A percentile compares a stretch with the other conserved stretches of the same genome.
These are phyloP conservation scores for Lizonia empirigonia DNA, from an alignment of 2,329 filamentous ascomycete genomes.

Conservation along the genomic window DNA sequence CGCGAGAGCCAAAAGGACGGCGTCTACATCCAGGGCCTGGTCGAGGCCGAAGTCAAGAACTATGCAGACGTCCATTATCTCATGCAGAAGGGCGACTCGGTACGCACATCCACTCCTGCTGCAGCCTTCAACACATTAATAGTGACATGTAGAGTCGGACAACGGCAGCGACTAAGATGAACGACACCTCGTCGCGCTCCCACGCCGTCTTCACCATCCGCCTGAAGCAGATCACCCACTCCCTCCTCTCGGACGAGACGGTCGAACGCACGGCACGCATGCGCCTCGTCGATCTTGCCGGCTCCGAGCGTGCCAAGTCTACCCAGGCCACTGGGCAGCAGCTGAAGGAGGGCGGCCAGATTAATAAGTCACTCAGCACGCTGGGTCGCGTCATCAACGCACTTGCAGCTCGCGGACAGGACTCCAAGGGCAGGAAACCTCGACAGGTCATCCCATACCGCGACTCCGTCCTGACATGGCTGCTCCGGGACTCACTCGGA, in stretches of 20 bases:
- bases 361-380: slow-evolving; percentile 98
- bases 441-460: slow-evolving; percentile 85
- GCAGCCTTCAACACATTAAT: slow-evolving; percentile 11
- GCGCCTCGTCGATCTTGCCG: slow-evolving; percentile 90
- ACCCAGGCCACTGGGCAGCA: slow-evolving; percentile 93
- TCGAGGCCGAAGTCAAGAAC: slow-evolving; percentile 87
- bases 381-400: slow-evolving; percentile 95
- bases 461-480: slow-evolving; percentile 82
- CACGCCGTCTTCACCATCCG: slow-evolving; percentile 98
- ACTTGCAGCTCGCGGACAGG: slow-evolving; percentile 69
- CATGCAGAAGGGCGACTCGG: slow-evolving; percentile 85
- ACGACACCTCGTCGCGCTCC: slow-evolving; percentile 94
- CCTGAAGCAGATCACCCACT: slow-evolving; percentile 97
- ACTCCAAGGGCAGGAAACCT: slow-evolving; percentile 47
- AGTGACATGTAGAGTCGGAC: slow-evolving; percentile 67
- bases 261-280: slow-evolving; percentile 94
- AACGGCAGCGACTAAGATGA: slow-evolving; percentile 96
- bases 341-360: slow-evolving; percentile 92
- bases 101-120: slow-evolving; percentile 17
- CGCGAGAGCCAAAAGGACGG: slow-evolving; percentile 93
- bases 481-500: slow-evolving; percentile 92
- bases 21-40: slow-evolving; percentile 95
- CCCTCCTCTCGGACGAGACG: slow-evolving; percentile 95
- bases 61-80: slow-evolving; percentile 85
- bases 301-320: slow-evolving; percentile 91